These are phyloP conservation scores for Blastobotrys niveus DNA, from an alignment of 1,139 yeast genomes.

Conservation along the genomic window DNA sequence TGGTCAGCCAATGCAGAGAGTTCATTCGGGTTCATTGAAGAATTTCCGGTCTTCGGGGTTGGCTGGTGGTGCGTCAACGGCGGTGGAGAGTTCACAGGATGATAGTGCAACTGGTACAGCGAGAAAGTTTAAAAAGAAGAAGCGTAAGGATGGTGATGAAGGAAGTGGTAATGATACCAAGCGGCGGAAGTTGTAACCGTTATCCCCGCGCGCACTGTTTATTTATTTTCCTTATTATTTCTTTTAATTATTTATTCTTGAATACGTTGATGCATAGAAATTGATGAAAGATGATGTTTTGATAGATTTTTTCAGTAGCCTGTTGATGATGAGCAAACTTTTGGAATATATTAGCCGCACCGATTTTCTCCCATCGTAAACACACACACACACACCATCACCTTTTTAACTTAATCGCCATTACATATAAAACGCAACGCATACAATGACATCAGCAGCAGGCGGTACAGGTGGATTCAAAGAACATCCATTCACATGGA, in stretches of 20 bases:
- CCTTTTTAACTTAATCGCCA: background rate
- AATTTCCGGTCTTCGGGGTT: conserved; percentile 8
- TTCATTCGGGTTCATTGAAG: background rate
- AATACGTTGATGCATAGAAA: too few relatives aligned
- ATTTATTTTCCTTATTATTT: too few relatives aligned
- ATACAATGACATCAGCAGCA: background rate
- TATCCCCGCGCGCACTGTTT: too few relatives aligned
- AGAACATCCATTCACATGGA: conserved; percentile 34
- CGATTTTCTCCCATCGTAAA: too few relatives aligned
- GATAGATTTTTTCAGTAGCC: too few relatives aligned
- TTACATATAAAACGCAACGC: background rate
- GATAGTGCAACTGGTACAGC: conserved; percentile 5
- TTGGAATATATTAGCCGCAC: too few relatives aligned
- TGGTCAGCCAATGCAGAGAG: background rate
- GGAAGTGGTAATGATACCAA: conserved; percentile 5
- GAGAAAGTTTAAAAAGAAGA: conserved; percentile 4
- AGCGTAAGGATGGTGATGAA: conserved; percentile 7
- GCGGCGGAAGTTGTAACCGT: conserved; percentile 6
- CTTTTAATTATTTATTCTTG: too few relatives aligned
- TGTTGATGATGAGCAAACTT: too few relatives aligned
- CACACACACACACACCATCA: too few relatives aligned
- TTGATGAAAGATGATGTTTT: too few relatives aligned
- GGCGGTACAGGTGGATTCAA: conserved; percentile 10
- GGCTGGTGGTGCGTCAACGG: conserved; percentile 2
- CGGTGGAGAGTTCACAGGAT: conserved; percentile 10